Evolutionary conservation across 805 yeast species (phyloP).

Genomic region (Wickerhamiella spandovensis): DNA sequence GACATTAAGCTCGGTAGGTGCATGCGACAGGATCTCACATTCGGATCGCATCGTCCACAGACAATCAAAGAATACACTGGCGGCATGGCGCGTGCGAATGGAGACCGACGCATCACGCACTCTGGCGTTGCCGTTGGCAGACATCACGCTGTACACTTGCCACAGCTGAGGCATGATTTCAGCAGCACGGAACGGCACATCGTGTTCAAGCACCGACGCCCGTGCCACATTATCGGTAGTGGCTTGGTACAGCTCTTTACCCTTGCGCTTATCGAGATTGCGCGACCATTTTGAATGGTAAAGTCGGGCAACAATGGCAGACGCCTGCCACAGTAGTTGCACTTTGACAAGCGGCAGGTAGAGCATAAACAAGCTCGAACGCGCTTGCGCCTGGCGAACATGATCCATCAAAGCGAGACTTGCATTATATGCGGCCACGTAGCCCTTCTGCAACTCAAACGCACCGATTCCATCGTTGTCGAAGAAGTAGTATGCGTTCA

Average conservation of each 20-base stretch:
- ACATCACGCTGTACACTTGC: conserved; percentile 65
- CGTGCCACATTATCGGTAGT: conserved; percentile 39
- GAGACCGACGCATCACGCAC: conserved; percentile 20
- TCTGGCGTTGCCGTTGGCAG: conserved; percentile 32
- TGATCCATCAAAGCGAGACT: conserved; percentile 60
- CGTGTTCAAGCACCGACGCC: conserved; percentile 82
- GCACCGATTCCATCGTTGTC: conserved; percentile 18
- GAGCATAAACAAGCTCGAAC: conserved; percentile 49
- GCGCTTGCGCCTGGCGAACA: conserved; percentile 44
- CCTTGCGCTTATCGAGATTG: conserved; percentile 55
- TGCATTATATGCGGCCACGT: conserved; percentile 67
- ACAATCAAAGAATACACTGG: conserved; percentile 85
- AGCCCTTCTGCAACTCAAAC: conserved; percentile 57
- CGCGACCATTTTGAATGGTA: conserved; percentile 60
- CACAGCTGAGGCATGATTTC: conserved; percentile 92
- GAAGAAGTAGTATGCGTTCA: conserved; percentile 68
- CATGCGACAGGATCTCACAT: conserved; percentile 53
- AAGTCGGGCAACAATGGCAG: conserved; percentile 68
- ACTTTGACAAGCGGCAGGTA: conserved; percentile 70
- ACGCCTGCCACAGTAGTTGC: conserved; percentile 81
- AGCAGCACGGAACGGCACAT: conserved; percentile 81
- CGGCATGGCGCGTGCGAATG: conserved; percentile 77
- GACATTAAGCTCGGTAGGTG: conserved; percentile 23
- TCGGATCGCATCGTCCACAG: conserved; percentile 72
- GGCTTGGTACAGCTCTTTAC: conserved; percentile 39